Evolutionary conservation across 352 stramenopile genomes (phyloP).

Genomic region (Phytophthora sp.): DNA sequence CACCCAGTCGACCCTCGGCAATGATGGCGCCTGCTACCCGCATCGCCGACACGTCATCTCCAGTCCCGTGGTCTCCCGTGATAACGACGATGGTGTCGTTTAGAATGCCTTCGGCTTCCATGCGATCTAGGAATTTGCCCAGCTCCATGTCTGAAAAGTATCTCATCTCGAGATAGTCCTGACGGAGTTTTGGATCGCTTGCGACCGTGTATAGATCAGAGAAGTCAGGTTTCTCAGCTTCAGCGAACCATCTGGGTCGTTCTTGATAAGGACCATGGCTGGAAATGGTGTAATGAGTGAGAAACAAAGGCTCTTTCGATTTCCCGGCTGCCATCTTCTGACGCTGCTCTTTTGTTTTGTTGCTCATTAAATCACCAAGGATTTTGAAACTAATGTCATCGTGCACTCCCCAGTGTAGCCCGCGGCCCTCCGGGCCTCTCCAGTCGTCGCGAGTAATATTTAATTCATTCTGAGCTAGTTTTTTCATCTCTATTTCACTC

Average conservation of each 20-base stretch:
- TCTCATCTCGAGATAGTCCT: constrained; percentile 59
- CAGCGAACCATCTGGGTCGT: constrained; percentile 40
- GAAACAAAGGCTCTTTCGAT: constrained; percentile 43
- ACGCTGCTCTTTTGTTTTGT: constrained; percentile 38
- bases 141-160: constrained; percentile 59
- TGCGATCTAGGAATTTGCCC: constrained; percentile 50
- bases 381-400: constrained; percentile 51
- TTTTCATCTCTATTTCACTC: constrained; percentile 32
- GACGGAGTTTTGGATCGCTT: constrained; percentile 29
- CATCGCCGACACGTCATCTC: constrained; percentile 30
- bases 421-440: constrained; percentile 8
- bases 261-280: constrained; percentile 40
- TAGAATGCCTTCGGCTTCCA: constrained; percentile 43
- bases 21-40: constrained; percentile 31
- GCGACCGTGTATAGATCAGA: constrained; percentile 41
- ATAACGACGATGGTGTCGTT: constrained; percentile 63
- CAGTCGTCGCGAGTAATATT: constrained; percentile 38
- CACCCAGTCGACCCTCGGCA: not conserved
- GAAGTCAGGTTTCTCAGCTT: constrained; percentile 48
- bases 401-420: constrained; percentile 41
- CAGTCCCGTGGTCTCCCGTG: constrained; percentile 50
- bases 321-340: constrained; percentile 26
- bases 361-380: constrained; percentile 45
- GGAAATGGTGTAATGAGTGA: constrained; percentile 64
- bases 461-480: constrained; percentile 34